Conservation (phyloP, 2,329 filamentous ascomycete genomes). For the Claviceps monticola region DNA sequence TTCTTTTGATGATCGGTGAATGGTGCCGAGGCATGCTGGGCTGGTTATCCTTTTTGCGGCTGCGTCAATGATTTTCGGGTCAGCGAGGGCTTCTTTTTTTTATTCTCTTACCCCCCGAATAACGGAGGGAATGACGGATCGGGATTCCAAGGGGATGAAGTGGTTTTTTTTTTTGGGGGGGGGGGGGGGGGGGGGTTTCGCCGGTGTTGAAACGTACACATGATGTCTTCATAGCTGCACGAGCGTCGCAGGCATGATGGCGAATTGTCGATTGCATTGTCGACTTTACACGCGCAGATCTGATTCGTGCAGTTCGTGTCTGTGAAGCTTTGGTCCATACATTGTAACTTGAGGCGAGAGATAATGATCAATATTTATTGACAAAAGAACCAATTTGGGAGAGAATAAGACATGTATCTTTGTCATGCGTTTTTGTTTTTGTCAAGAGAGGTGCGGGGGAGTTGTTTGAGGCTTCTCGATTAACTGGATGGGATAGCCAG, state of each 20-base stretch:
- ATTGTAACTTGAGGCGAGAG: neutral
- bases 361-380: too few species aligned
- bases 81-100: neutral
- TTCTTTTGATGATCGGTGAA: neutral
- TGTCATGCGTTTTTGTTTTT: neutral
- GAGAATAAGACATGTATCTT: neutral
- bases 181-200: too few species aligned
- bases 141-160: neutral
- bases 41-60: constrained; percentile 2
- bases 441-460: neutral
- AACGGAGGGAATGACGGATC: neutral
- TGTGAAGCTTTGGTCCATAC: neutral
- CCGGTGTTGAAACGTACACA: neutral
- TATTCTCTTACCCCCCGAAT: neutral
- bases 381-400: too few species aligned
- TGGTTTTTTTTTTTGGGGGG: neutral
- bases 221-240: neutral
- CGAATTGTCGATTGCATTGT: constrained; percentile 1
- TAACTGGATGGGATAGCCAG: too few species aligned
- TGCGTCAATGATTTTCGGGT: neutral
- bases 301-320: neutral
- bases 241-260: neutral
- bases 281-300: constrained; percentile 2
- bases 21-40: neutral
- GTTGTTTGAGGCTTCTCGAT: too few species aligned